Evolutionary conservation across 176 grass and related monocot species (phyloP), one percentile per base, ranked within the genome.

Genomic region (Oryza australiensis): DNA sequence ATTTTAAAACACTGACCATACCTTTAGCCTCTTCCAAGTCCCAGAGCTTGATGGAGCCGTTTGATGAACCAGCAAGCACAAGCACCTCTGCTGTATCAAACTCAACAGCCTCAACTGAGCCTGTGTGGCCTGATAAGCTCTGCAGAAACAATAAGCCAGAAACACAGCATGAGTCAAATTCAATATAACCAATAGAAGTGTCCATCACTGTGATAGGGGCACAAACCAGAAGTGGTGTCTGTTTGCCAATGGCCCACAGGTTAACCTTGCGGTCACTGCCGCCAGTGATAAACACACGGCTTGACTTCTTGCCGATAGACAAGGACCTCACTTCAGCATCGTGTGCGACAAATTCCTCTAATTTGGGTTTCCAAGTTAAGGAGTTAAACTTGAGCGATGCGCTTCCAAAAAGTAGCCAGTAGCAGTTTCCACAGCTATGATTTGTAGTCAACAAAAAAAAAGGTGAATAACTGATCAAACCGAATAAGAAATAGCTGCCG

Each of bases 11-110:
- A 38, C 37, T 38, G 37, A 38, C 37, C 37, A 64, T 78, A 99
- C 96, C 88, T 86, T 99, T 99, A 26, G 90, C 93, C 86, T 99
- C 93, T 84, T 99, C 93, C 22, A 95, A 83, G 74, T 99, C 93
- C 96, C 96, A 99, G 72, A 99, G 91, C 69, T 95, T 99, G 87
- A 95, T 95, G 41, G 89, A 87, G 15, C 96, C 96, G 43, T 88
- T 99, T 28, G 91, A 95, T 77, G 91, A 94, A 68, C 96, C 96
- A 72, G 90, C 93, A 76, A 99, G 90, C 80, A 99, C 91, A 84
- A 99, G 88, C 29, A 93, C 89, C 80, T 99, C 96, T 27, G 85
- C 91, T 20, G 93, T 93, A 88, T 99, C 93, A 86, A 99, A 95
- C 32, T 92, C 89, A 66, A 99, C 93, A 35, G 91, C 80, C 32